Conservation (phyloP, 108 stramenopile species). For the Fragilaria radians region DNA sequence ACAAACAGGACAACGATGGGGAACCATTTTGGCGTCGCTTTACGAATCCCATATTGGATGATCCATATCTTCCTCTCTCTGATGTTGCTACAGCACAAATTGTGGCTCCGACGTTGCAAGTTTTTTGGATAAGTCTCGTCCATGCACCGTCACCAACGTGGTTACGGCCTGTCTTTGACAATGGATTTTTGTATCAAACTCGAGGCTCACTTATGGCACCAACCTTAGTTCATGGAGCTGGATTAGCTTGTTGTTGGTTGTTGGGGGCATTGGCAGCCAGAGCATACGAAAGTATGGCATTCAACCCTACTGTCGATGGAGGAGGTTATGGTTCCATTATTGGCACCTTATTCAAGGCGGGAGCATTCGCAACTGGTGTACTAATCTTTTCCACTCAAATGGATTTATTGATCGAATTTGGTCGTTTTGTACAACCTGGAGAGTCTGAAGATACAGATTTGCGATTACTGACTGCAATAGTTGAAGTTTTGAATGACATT, state of each 20-base stretch:
- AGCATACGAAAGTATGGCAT: conserved; percentile 53
- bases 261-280: conserved; percentile 61
- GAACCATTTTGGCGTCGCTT: conserved; percentile 36
- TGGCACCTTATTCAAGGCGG: conserved; percentile 45
- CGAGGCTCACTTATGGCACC: conserved; percentile 71
- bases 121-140: conserved; percentile 37
- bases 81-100: conserved; percentile 62
- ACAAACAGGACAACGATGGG: neutral
- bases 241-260: conserved; percentile 68
- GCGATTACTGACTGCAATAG: conserved; percentile 30
- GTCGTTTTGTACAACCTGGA: conserved; percentile 52
- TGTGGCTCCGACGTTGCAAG: conserved; percentile 63
- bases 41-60: conserved; percentile 60
- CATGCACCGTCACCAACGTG: conserved; percentile 66
- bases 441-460: conserved; percentile 52
- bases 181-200: conserved; percentile 6
- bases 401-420: conserved; percentile 56
- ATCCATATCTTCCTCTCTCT: conserved; percentile 58
- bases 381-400: conserved; percentile 70
- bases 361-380: conserved; percentile 67
- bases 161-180: conserved; percentile 44
- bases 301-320: conserved; percentile 13
- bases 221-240: conserved; percentile 70
- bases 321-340: conserved; percentile 17
- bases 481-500: conserved; percentile 67